phyloP scores from a whole-genome alignment of 208 protist species.

The Acanthamoeba royreba region DNA sequence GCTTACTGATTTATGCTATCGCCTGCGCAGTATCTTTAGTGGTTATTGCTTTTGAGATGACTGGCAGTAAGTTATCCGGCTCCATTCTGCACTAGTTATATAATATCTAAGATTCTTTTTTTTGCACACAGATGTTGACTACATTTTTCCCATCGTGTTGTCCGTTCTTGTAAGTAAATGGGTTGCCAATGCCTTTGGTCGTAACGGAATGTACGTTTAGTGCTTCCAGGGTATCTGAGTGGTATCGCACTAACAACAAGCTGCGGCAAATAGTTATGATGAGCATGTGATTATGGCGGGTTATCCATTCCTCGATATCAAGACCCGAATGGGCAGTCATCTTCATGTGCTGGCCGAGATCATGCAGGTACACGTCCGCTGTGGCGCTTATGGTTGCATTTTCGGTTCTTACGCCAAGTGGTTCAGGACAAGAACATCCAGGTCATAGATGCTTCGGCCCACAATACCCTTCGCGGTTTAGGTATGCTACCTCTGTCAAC shows the following conservation, averaged over 20 bases:
- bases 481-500: not conserved
- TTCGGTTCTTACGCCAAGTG: not conserved
- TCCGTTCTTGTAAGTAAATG: not conserved
- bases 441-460: not conserved
- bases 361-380: not conserved
- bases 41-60: slow-evolving; percentile 39
- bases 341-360: not conserved
- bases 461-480: not conserved
- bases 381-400: not conserved
- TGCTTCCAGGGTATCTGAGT: not conserved
- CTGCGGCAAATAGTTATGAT: not conserved
- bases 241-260: not conserved
- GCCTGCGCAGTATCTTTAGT: slow-evolving; percentile 33
- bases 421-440: not conserved
- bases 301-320: not conserved
- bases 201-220: not conserved
- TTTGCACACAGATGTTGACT: not conserved
- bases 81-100: not conserved
- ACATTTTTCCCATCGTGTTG: not conserved
- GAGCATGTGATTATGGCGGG: not conserved
- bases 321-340: not conserved
- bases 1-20: not conserved
- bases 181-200: not conserved
- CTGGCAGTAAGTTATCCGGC: not conserved
- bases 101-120: not conserved